phyloP scores from a whole-genome alignment of 176 grass and related monocot species.

The Pontederia crassipes region DNA sequence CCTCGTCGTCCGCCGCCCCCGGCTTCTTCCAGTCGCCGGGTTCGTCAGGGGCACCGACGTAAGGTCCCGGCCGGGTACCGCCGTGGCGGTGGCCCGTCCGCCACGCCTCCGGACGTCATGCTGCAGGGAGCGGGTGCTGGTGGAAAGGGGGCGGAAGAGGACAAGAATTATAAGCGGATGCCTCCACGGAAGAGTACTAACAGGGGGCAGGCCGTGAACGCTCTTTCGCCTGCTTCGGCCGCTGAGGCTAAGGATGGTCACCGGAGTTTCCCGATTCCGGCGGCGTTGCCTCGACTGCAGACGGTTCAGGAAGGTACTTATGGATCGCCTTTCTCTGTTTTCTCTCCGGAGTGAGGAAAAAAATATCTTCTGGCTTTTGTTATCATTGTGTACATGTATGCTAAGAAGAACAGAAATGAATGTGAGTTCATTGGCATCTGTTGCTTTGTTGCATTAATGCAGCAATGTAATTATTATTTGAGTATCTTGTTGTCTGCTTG shows the following conservation, averaged over 20 bases:
- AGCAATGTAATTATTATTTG: too few species aligned
- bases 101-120: conserved; percentile 54
- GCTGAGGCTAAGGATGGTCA: background rate
- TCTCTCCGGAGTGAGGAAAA: conserved; percentile 20
- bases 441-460: too few species aligned
- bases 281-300: conserved; percentile 56
- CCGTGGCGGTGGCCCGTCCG: conserved; percentile 13
- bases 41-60: background rate
- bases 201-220: conserved; percentile 10
- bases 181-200: conserved; percentile 23
- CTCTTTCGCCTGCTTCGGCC: background rate
- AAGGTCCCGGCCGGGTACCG: conserved; percentile 1
- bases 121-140: conserved; percentile 14
- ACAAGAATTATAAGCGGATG: conserved; percentile 30
- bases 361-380: background rate
- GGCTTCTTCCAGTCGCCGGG: background rate
- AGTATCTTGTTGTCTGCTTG: too few species aligned
- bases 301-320: conserved; percentile 59
- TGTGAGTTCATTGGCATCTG: background rate
- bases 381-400: background rate
- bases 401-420: background rate
- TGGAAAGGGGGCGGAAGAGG: conserved; percentile 1
- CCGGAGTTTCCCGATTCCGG: conserved; percentile 28
- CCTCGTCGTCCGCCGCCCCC: background rate
- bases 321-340: conserved; percentile 22